Evolutionary conservation across 768 basidiomycete genomes (phyloP).

Genomic region (Trametes punicea): DNA sequence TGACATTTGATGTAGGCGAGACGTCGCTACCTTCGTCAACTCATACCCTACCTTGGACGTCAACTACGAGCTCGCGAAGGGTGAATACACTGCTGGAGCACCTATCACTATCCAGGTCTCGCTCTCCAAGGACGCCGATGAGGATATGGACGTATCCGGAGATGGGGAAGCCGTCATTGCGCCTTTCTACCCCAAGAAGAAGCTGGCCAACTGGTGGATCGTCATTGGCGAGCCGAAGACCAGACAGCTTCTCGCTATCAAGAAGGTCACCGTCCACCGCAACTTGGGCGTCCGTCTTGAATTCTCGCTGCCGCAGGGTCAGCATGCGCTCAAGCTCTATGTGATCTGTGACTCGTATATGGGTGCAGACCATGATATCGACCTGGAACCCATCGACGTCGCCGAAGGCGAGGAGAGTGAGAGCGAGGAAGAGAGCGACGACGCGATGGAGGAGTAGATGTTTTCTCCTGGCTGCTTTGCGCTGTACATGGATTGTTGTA

Average conservation of each 20-base stretch:
- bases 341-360: slow-evolving; percentile 92
- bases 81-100: slow-evolving; percentile 79
- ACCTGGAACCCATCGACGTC: slow-evolving; percentile 77
- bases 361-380: slow-evolving; percentile 90
- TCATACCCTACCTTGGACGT: slow-evolving; percentile 97
- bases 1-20: slow-evolving; percentile 56
- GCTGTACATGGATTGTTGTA: slow-evolving; percentile 14
- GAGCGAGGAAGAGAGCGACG: slow-evolving; percentile 67
- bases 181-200: slow-evolving; percentile 86
- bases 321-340: slow-evolving; percentile 78
- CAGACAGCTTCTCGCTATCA: slow-evolving; percentile 80
- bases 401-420: slow-evolving; percentile 89
- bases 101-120: slow-evolving; percentile 80
- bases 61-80: slow-evolving; percentile 78
- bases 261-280: slow-evolving; percentile 81
- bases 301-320: slow-evolving; percentile 83
- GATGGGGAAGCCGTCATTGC: slow-evolving; percentile 86
- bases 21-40: slow-evolving; percentile 94
- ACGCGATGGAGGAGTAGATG: slow-evolving; percentile 54
- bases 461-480: slow-evolving; percentile 2
- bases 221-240: slow-evolving; percentile 83
- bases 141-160: slow-evolving; percentile 54
- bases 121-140: slow-evolving; percentile 69
- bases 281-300: slow-evolving; percentile 82
- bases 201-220: slow-evolving; percentile 97